Evolutionary conservation across 2,329 filamentous ascomycete species (phyloP), one percentile per base, ranked within the genome.

Genomic region (Scolecobasidium constrictum): DNA sequence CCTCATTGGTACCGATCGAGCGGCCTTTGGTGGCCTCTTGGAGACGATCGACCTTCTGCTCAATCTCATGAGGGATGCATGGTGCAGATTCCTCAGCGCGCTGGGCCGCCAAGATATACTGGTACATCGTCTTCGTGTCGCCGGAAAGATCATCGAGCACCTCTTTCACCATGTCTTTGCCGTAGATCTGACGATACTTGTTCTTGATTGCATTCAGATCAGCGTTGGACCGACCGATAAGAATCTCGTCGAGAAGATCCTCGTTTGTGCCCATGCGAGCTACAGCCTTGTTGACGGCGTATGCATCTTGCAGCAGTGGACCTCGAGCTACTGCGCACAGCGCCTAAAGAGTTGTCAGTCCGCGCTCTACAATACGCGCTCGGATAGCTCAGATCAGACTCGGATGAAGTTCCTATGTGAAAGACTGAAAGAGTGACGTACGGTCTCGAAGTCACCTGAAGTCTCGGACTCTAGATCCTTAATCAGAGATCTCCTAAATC

Each of bases 241-340:
- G 71, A 4, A 94, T 73, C 52, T 96, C 90, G 58, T 94, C 92
- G 39, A 98, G 70, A 1, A 92, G 70, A 43, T 69, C 68, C 57
- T 96, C 90, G 53, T 94, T 94, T 1, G 90, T 96, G 5, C 92
- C 92, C 1, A 77, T 58, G 0, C 90, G 87, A 38, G 78, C 70
- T 66, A 94, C 78, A 1, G 86, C 81, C 2, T 81, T 71, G 54
- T 80, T 70, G 6, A 92, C 65, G 42, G 77, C 73, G 54, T 80
- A 69, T 3, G 82, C 81, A 58, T 96, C 90, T 48, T 86, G 73
- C 38, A 77, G 66, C 7, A 95, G 69, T 0, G 90, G 92, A 0
- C 92, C 92, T 2, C 84, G 77, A 3, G 81, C 74, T 28, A 94
- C 69, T 13, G 83, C 78, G 5, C 88, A 68, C 3, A 95, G 68